Evolutionary conservation across 495 filamentous ascomycete species (phyloP).

Genomic region (Aspergillus kassunensis): DNA sequence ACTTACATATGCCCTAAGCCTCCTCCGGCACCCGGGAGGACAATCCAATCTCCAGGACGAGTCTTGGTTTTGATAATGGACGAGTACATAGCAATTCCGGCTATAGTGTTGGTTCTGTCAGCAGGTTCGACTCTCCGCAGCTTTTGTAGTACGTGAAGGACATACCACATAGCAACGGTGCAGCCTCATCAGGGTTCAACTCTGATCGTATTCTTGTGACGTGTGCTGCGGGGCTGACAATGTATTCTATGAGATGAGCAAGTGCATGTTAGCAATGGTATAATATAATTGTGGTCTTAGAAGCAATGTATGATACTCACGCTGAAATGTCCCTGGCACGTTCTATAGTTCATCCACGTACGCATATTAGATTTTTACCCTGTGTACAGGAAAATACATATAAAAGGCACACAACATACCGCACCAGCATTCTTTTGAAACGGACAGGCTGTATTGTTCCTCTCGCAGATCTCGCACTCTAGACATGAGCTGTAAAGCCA

Average conservation of each 20-base stretch:
- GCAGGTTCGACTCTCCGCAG: not conserved
- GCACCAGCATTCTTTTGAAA: constrained; percentile 43
- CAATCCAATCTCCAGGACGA: constrained; percentile 38
- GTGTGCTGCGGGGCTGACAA: constrained; percentile 39
- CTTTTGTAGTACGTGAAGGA: not conserved
- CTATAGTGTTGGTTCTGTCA: not conserved
- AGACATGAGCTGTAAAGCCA: constrained; percentile 46
- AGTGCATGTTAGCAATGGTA: not conserved
- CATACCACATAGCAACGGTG: constrained; percentile 41
- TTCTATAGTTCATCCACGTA: no score
- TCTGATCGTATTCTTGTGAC: constrained; percentile 35
- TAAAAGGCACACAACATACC: constrained; percentile 22
- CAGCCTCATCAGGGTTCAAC: constrained; percentile 31
- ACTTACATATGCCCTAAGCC: constrained; percentile 43
- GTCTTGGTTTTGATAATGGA: constrained; percentile 43
- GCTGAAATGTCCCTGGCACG: constrained; percentile 44
- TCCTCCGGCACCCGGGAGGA: constrained; percentile 41
- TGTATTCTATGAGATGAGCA: constrained; percentile 33
- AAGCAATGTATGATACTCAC: constrained; percentile 18
- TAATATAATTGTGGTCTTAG: not conserved
- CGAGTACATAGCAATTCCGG: constrained; percentile 47
- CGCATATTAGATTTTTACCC: constrained; percentile 3
- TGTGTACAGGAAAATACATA: no score
- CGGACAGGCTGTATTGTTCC: constrained; percentile 44
- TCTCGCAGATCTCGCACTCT: constrained; percentile 42